Evolutionary conservation across 2,329 filamentous ascomycete genomes (phyloP), one percentile per base, ranked within the genome.

Genomic region (Cladophialophora exuberans): DNA sequence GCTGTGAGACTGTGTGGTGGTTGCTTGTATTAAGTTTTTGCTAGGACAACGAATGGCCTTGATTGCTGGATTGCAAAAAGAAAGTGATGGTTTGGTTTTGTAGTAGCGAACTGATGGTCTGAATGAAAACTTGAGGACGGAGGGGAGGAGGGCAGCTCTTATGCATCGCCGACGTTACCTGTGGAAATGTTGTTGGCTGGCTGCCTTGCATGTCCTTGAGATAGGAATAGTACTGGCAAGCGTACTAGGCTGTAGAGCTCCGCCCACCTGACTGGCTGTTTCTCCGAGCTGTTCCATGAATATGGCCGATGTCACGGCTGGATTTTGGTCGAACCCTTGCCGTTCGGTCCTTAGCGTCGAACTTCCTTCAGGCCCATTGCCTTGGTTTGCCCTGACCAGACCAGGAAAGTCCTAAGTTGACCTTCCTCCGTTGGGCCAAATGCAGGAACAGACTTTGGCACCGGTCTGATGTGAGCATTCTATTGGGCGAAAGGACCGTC

Each of bases 1-100:
- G 26, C 17, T 48, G 30, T 47, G 31, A 25, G 31, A 26, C 26
- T 52, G 47, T 26, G 23, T 36, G 7, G n/a, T 30, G 44, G 17
- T 25, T 22, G 51, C 25, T 13, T 20, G 33, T 30, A 28, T 39
- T 38, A 39, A 38, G 30, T 49, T 31, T 26, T 43, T 41, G 42
- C 6, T 20, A 39, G 41, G 38, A 42, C 52, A 56, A 56, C 42
- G 54, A 56, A 38, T 48, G 54, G 44, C 44, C 47, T 49, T 33
- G 20, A n/a, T 25, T 15, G n/a, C 47, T 49, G 26, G 20, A n/a
- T 25, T 17, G 30, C 38, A 43, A 53, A 52, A 51, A 15, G 31
- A 45, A 26, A 44, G 43, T 39, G 49, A 53, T 15, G 17, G 43
- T 28, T 33, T 18, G 46, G 42, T 28, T 23, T 20, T 23, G 31